These are phyloP conservation scores for Dipteronia dyeriana DNA, from an alignment of 345 rosid species.

Conservation along the genomic window DNA sequence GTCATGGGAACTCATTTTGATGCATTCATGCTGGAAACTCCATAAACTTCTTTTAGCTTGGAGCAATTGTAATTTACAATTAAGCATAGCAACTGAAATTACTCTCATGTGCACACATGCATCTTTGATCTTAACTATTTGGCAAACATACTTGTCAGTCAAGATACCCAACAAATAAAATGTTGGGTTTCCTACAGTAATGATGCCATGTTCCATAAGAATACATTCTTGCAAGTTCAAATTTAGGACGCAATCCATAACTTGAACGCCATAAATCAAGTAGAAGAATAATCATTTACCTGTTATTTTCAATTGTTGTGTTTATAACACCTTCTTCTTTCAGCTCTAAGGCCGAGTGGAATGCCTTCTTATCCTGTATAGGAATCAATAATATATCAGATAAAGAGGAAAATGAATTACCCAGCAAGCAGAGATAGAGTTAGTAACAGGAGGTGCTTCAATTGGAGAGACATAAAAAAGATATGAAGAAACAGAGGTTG, in stretches of 20 bases:
- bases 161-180: constrained; percentile 3
- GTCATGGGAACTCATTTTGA: background rate
- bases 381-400: constrained; percentile 17
- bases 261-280: constrained; percentile 1
- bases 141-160: background rate
- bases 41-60: background rate
- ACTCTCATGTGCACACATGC: background rate
- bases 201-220: constrained; percentile 2
- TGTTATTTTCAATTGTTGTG: constrained; percentile 30
- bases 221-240: background rate
- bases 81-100: background rate
- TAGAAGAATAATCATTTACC: constrained; percentile 34
- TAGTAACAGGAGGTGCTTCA: background rate
- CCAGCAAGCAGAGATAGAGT: background rate
- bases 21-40: constrained; percentile 2
- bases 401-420: constrained; percentile 14
- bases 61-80: background rate
- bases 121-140: background rate
- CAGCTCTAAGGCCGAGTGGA: constrained; percentile 41
- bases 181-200: constrained; percentile 3
- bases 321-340: constrained; percentile 35
- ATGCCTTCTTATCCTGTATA: constrained; percentile 55
- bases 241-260: background rate
- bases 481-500: background rate
- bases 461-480: constrained; percentile 6